A percentile compares a stretch with the other conserved stretches of the same genome.
Evolutionary conservation across 768 basidiomycete genomes (phyloP).

Genomic region (Russula olivacea): DNA sequence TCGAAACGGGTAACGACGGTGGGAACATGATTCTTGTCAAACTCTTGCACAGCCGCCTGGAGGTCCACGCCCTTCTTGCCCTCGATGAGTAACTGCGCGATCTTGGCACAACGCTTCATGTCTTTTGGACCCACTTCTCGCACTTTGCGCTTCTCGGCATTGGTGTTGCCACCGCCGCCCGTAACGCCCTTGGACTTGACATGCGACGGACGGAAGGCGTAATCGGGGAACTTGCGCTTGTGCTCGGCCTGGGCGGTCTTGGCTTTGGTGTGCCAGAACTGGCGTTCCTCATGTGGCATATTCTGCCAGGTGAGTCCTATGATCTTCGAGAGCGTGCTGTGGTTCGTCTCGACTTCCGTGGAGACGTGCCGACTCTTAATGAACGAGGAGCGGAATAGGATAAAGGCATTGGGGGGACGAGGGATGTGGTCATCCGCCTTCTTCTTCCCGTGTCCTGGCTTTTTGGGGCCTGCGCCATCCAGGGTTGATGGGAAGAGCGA

Average conservation of each 20-base stretch:
- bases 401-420: constrained; percentile 81
- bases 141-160: constrained; percentile 48
- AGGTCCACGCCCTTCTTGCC: constrained; percentile 38
- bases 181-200: constrained; percentile 35
- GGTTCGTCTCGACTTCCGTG: constrained; percentile 72
- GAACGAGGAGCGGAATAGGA: constrained; percentile 79
- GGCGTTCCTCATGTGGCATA: constrained; percentile 66
- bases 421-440: constrained; percentile 73
- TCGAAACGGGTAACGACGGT: constrained; percentile 69
- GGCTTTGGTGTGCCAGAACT: constrained; percentile 74
- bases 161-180: constrained; percentile 25
- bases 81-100: constrained; percentile 51
- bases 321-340: constrained; percentile 79
- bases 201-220: constrained; percentile 65
- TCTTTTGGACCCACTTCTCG: constrained; percentile 61
- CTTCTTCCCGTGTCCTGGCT: constrained; percentile 57
- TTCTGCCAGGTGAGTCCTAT: constrained; percentile 80
- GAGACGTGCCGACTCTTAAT: constrained; percentile 75
- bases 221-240: constrained; percentile 67
- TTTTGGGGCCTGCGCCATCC: constrained; percentile 36
- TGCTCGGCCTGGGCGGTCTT: constrained; percentile 68
- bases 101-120: constrained; percentile 57
- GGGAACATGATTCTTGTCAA: constrained; percentile 46
- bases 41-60: constrained; percentile 34
- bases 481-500: constrained; percentile 53